Conservation (phyloP, 1,284 basidiomycete species). For the Moesziomyces parantarcticus region DNA sequence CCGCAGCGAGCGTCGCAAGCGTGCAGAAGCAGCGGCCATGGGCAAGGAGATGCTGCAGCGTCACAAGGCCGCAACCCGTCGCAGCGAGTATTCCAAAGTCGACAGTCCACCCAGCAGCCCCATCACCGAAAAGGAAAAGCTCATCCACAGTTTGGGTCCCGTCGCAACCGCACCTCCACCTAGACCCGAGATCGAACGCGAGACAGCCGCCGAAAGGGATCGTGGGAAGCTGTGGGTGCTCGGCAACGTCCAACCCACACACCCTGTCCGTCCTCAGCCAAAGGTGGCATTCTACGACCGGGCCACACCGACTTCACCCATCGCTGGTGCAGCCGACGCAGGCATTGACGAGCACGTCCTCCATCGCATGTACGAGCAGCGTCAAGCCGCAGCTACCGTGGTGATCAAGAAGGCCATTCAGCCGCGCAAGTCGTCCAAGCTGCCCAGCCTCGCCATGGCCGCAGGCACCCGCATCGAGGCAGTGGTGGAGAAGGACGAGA, state of each 20-base stretch:
- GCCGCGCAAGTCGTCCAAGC: constrained; percentile 16
- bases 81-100: constrained; percentile 2
- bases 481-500: constrained; percentile 13
- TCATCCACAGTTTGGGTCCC: constrained; percentile 8
- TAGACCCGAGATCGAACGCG: constrained; percentile 16
- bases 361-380: constrained; percentile 14
- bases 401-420: constrained; percentile 14
- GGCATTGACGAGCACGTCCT: constrained; percentile 12
- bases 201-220: constrained; percentile 28
- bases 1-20: constrained; percentile 29
- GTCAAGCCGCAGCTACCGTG: constrained; percentile 2
- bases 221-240: constrained; percentile 41
- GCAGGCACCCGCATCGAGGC: constrained; percentile 1
- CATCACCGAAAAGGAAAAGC: neutral
- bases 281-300: neutral
- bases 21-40: constrained; percentile 37
- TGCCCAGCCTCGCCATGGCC: neutral
- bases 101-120: constrained; percentile 9
- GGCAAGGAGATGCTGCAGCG: constrained; percentile 12
- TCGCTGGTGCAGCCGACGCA: neutral
- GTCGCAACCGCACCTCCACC: constrained; percentile 16
- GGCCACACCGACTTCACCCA: neutral
- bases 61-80: constrained; percentile 1
- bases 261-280: neutral
- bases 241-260: constrained; percentile 21